Conservation (phyloP, 352 stramenopile species). For the Globisporangium spiculum region DNA sequence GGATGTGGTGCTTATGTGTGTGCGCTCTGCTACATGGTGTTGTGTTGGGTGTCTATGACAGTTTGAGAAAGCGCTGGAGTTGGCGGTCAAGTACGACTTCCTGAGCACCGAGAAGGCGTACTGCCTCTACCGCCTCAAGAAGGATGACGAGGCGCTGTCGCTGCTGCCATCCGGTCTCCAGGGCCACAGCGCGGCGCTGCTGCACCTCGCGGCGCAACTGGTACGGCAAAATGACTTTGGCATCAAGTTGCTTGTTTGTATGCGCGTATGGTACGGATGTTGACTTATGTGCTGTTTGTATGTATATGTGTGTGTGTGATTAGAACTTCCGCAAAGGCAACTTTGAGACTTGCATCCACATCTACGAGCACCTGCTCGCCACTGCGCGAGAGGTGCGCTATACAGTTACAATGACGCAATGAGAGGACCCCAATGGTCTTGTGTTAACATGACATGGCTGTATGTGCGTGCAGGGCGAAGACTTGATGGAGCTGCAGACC, state of each 20-base stretch:
- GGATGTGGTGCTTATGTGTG: slow-evolving; percentile 2
- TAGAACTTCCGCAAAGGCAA: slow-evolving; percentile 69
- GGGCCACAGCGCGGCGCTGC: slow-evolving; percentile 34
- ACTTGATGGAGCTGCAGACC: slow-evolving; percentile 73
- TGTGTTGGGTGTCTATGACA: slow-evolving; percentile 17
- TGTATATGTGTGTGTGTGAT: background rate
- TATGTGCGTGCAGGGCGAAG: slow-evolving; percentile 36
- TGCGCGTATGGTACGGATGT: background rate
- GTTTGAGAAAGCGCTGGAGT: slow-evolving; percentile 84
- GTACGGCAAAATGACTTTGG: slow-evolving; percentile 20
- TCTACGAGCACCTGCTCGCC: slow-evolving; percentile 73
- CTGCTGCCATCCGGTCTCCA: slow-evolving; percentile 32
- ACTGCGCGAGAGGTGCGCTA: slow-evolving; percentile 31
- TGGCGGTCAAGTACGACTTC: slow-evolving; percentile 68
- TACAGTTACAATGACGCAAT: no score
- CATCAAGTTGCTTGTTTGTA: background rate
- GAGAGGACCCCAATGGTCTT: no score
- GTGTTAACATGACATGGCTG: background rate
- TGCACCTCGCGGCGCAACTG: slow-evolving; percentile 72
- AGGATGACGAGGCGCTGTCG: slow-evolving; percentile 59
- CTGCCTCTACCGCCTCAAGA: slow-evolving; percentile 80
- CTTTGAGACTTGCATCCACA: slow-evolving; percentile 59
- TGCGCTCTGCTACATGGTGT: background rate
- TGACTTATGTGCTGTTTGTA: background rate
- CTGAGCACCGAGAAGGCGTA: slow-evolving; percentile 68